Base-by-base conservation (phyloP, 1,284 basidiomycete species). In the Papiliotrema nemorosa region DNA sequence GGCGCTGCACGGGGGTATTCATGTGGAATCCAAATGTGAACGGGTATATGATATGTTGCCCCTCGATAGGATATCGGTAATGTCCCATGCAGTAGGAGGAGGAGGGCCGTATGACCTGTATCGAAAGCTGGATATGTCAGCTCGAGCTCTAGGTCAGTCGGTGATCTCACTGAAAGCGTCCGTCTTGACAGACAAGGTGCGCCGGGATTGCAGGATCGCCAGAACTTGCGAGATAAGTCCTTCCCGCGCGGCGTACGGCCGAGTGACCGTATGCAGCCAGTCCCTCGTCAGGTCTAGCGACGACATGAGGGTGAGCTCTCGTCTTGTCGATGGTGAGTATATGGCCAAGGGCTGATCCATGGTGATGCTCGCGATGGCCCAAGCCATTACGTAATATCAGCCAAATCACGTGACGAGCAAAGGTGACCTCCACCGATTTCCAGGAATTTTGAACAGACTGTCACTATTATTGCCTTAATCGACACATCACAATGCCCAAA, bases 21-120 rank as follows among this genome's bases (percentile, higher is more conserved):
- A 53, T 81, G 80, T 5, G 88, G 81, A 38, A 96, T 62, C 94
- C 94, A 98, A 56, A 96, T 63, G 14, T 88, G 83, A 62, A 98
- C 75, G 2, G 96, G 94, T 60, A 98, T 97, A 72, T 98, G 90
- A 78, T 99, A 99, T 0, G 86, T 81, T 0, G 82, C 77, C 3
- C 79, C 78, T 45, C 86, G 82, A 75, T 84, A 97, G 0, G 80
- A 72, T 59, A 98, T 93, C 1, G 91, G 93, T 0, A 99, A 78
- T 1, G 97, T 84, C 10, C 96, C 96, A 62, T 93, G 87, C 1
- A 97, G 63, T 53, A 87, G 90, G 52, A 98, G 82, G 14, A 99
- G 81, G 7, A 97, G 80, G 63, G 92, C 88, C 0, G 90, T 86
- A 34, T 93, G 84, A 26, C 94, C 94, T 61, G 97, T 91, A 74